phyloP scores from a whole-genome alignment of 176 grass and related monocot genomes.

The Puya raimondii region DNA sequence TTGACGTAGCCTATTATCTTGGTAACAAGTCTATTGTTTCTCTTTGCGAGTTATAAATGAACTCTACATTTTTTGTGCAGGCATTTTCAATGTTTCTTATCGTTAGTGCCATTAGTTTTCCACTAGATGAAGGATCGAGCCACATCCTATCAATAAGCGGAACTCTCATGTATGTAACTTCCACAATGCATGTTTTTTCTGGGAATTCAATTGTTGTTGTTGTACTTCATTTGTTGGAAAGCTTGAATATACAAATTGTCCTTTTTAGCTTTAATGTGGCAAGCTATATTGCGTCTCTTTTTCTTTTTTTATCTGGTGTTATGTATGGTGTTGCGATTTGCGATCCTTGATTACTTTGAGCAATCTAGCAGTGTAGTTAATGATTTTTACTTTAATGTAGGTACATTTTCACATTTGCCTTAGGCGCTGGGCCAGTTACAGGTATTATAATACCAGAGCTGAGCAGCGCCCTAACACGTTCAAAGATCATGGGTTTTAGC shows the following conservation, averaged over 20 bases:
- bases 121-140: slow-evolving; percentile 54
- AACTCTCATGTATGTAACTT: slow-evolving; percentile 69
- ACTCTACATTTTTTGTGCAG: slow-evolving; percentile 32
- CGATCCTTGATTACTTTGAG: background rate
- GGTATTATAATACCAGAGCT: slow-evolving; percentile 94
- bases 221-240: background rate
- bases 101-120: slow-evolving; percentile 64
- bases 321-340: too few relatives aligned
- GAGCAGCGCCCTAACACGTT: slow-evolving; percentile 62
- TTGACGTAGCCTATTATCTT: too few relatives aligned
- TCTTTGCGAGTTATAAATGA: background rate
- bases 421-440: slow-evolving; percentile 92
- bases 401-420: slow-evolving; percentile 87
- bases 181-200: background rate
- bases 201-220: background rate
- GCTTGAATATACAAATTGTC: background rate
- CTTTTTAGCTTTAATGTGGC: background rate
- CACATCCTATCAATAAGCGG: slow-evolving; percentile 68
- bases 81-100: slow-evolving; percentile 91
- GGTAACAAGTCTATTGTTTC: background rate
- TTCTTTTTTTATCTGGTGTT: background rate
- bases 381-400: slow-evolving; percentile 37
- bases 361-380: slow-evolving; percentile 2
- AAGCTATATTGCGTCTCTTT: background rate
- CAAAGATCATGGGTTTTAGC: slow-evolving; percentile 95